Evolutionary conservation across 2,329 filamentous ascomycete genomes (phyloP).

Genomic region (Aquanectria penicillioides): DNA sequence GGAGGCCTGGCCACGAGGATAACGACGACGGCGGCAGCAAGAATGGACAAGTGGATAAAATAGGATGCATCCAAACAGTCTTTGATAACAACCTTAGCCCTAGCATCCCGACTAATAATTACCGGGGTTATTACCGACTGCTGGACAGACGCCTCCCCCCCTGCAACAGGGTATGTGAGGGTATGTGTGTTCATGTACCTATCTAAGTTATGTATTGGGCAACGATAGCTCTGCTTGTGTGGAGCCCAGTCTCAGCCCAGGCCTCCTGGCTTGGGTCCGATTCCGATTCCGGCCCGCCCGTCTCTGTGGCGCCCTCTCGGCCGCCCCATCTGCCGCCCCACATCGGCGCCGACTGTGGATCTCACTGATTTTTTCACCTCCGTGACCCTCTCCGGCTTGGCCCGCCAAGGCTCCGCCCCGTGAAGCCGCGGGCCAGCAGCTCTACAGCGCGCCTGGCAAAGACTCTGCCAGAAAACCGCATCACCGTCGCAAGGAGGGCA

Average conservation of each 20-base stretch:
- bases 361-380: conserved; percentile 3
- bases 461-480: not conserved
- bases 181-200: conserved; percentile 32
- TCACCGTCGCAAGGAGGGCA: conserved; percentile 5
- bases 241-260: conserved; percentile 26
- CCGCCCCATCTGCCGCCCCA: conserved; percentile 19
- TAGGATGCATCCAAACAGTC: conserved; percentile 9
- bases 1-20: conserved; percentile 29
- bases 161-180: conserved; percentile 8
- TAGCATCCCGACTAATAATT: conserved; percentile 27
- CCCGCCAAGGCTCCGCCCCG: not conserved
- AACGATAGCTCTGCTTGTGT: conserved; percentile 15
- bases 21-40: conserved; percentile 20
- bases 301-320: not conserved
- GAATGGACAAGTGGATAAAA: conserved; percentile 29
- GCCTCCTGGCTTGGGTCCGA: not conserved
- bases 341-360: conserved; percentile 35
- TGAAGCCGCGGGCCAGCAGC: not conserved
- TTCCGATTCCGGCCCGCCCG: conserved; percentile 36
- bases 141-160: conserved; percentile 24
- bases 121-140: conserved; percentile 35
- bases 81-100: conserved; percentile 25
- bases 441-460: not conserved
- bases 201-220: conserved; percentile 14
- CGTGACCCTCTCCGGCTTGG: conserved; percentile 13